A percentile compares a stretch with the other conserved stretches of the same genome.
These are phyloP conservation scores for Kluyveromyces dobzhanskii DNA, from an alignment of 805 yeast species.

Conservation along the genomic window DNA sequence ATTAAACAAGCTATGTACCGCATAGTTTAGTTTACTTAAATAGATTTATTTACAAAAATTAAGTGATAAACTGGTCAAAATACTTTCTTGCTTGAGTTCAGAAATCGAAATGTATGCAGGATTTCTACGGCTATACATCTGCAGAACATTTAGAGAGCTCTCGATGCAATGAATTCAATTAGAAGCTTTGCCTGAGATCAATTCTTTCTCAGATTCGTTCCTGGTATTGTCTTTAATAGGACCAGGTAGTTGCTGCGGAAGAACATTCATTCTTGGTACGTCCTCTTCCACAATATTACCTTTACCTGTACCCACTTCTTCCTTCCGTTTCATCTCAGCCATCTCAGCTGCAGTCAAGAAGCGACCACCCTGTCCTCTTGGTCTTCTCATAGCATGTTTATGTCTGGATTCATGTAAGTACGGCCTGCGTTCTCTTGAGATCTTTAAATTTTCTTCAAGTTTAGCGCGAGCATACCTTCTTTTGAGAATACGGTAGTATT, in stretches of 20 bases:
- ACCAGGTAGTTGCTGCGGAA: constrained; percentile 4
- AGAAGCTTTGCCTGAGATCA: neutral
- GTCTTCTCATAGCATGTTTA: constrained; percentile 98
- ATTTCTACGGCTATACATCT: too few species aligned
- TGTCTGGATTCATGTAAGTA: constrained; percentile 95
- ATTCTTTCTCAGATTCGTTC: neutral
- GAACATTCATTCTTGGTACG: neutral
- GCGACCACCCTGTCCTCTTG: constrained; percentile 98
- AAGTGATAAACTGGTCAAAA: too few species aligned
- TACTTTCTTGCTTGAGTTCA: too few species aligned
- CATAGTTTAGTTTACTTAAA: constrained; percentile 1
- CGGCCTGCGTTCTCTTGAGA: constrained; percentile 85
- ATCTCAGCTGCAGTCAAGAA: constrained; percentile 88
- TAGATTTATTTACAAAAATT: too few species aligned
- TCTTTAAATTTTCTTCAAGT: constrained; percentile 79
- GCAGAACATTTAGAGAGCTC: too few species aligned
- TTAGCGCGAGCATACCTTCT: constrained; percentile 90
- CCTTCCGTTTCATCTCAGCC: constrained; percentile 43
- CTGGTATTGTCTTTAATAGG: neutral
- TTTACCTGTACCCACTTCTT: constrained; percentile 2
- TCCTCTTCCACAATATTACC: neutral
- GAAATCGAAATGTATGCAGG: too few species aligned
- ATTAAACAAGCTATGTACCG: constrained; percentile 17
- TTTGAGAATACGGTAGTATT: constrained; percentile 88
- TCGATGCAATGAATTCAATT: too few species aligned